Conservation (phyloP, 192 early-diverging fungal genomes). For the Haplosporangium gracile region DNA sequence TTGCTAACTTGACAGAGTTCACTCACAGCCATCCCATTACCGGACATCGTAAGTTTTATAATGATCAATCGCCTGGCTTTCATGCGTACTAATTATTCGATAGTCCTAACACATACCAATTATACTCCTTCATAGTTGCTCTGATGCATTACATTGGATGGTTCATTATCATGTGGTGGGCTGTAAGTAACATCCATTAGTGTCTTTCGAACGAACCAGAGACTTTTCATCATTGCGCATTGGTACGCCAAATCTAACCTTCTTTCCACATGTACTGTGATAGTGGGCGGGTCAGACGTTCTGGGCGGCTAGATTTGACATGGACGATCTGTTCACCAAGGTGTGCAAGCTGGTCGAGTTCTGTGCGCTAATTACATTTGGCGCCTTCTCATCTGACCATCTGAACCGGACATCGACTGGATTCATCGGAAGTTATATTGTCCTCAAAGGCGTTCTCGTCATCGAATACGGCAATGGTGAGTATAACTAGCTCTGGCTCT, state of each 20-base stretch:
- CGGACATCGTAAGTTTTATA: constrained; percentile 22
- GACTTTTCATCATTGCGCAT: no score
- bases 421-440: constrained; percentile 59
- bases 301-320: constrained; percentile 34
- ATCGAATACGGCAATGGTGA: constrained; percentile 63
- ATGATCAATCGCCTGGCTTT: not conserved
- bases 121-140: constrained; percentile 14
- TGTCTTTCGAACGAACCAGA: no score
- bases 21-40: constrained; percentile 63
- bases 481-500: not conserved
- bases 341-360: constrained; percentile 35
- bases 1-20: constrained; percentile 63
- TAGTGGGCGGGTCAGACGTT: constrained; percentile 59
- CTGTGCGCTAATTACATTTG: constrained; percentile 54
- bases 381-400: constrained; percentile 57
- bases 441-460: constrained; percentile 57
- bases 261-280: constrained; percentile 11
- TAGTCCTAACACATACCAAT: not conserved
- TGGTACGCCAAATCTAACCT: not conserved
- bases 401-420: constrained; percentile 55
- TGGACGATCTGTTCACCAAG: constrained; percentile 39
- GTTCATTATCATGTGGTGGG: constrained; percentile 67
- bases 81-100: not conserved
- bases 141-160: constrained; percentile 59
- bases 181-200: constrained; percentile 18